Conservation (phyloP, 495 filamentous ascomycete genomes). For the Pseudevernia furfuracea region DNA sequence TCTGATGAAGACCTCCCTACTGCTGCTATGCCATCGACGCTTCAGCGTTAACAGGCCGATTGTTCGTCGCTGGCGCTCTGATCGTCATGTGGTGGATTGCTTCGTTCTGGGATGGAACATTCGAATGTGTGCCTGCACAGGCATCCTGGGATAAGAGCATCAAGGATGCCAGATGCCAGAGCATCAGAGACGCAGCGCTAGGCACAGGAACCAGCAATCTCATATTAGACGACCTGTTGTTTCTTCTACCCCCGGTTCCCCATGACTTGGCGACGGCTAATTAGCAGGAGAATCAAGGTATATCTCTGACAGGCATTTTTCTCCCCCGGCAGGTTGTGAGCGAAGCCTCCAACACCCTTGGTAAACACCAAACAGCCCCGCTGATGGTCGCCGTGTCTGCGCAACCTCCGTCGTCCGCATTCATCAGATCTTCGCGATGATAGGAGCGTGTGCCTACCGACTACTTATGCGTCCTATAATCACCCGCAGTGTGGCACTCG, state of each 20-base stretch:
- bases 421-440: constrained; percentile 48
- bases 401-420: constrained; percentile 45
- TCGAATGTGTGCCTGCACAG: constrained; percentile 37
- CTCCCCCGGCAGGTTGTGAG: constrained; percentile 42
- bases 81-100: constrained; percentile 34
- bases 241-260: constrained; percentile 38
- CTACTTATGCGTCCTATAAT: constrained; percentile 49
- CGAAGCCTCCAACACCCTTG: background rate
- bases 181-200: constrained; percentile 33
- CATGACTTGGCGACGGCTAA: constrained; percentile 42
- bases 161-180: constrained; percentile 32
- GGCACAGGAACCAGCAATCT: constrained; percentile 41
- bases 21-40: constrained; percentile 42
- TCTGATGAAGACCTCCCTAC: constrained; percentile 38
- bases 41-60: constrained; percentile 35
- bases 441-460: constrained; percentile 45
- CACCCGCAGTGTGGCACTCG: constrained; percentile 21
- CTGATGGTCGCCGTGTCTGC: constrained; percentile 33
- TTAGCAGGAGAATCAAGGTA: constrained; percentile 39
- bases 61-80: constrained; percentile 32
- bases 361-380: background rate
- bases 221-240: constrained; percentile 39
- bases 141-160: constrained; percentile 39
- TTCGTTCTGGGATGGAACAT: constrained; percentile 36
- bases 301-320: constrained; percentile 42